Conservation (phyloP, 2,329 filamentous ascomycete genomes). For the Colletotrichum sojae region DNA sequence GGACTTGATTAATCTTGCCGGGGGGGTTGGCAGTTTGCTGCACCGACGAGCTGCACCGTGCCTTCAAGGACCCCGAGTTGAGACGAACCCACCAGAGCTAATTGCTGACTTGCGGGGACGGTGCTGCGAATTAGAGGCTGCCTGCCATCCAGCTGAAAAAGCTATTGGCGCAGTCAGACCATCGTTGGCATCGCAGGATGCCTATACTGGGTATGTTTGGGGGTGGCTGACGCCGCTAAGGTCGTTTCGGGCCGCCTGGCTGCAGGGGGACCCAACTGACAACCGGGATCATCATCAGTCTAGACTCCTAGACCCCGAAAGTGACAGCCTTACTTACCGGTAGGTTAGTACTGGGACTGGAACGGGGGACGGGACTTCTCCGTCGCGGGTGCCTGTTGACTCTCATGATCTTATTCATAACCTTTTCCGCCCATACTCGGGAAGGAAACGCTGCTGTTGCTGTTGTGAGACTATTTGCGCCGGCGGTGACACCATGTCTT, state of each 20-base stretch:
- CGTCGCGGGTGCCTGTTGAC: slow-evolving; percentile 25
- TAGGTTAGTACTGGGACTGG: too few species aligned
- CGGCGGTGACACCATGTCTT: slow-evolving; percentile 32
- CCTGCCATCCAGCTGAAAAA: slow-evolving; percentile 13
- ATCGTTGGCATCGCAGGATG: slow-evolving; percentile 33
- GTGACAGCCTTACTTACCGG: slow-evolving; percentile 18
- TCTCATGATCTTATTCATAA: slow-evolving; percentile 28
- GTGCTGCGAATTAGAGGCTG: slow-evolving; percentile 20
- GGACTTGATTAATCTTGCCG: background rate
- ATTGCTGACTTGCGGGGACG: slow-evolving; percentile 33
- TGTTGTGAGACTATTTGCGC: background rate
- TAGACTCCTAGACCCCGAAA: slow-evolving; percentile 7
- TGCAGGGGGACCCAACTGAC: slow-evolving; percentile 30
- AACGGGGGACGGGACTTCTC: background rate
- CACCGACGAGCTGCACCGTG: slow-evolving; percentile 5
- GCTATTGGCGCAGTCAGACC: slow-evolving; percentile 29
- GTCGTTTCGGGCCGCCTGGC: slow-evolving; percentile 36
- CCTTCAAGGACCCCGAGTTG: slow-evolving; percentile 6
- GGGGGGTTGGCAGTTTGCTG: background rate
- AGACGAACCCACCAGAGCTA: slow-evolving; percentile 18
- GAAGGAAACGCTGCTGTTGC: background rate
- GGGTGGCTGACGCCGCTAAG: slow-evolving; percentile 33
- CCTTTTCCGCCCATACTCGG: slow-evolving; percentile 8
- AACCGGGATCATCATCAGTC: slow-evolving; percentile 1
- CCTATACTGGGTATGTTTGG: slow-evolving; percentile 33